These are phyloP conservation scores for Trametes cubensis DNA, from an alignment of 768 basidiomycete species.

Conservation along the genomic window DNA sequence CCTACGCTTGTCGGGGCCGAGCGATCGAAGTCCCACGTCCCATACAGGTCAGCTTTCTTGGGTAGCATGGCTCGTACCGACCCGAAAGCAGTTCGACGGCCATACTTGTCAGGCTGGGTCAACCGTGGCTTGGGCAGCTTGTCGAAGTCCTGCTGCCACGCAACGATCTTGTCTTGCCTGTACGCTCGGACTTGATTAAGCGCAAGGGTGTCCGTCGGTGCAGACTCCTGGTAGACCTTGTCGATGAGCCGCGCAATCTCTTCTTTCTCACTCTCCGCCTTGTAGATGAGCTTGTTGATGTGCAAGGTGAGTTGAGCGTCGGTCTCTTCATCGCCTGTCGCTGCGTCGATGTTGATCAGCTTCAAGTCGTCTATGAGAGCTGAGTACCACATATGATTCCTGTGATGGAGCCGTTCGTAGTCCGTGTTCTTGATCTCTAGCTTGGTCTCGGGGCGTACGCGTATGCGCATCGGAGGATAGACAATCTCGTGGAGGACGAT, in stretches of 20 bases:
- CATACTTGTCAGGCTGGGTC: slow-evolving; percentile 49
- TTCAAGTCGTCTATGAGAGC: slow-evolving; percentile 76
- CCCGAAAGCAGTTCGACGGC: slow-evolving; percentile 61
- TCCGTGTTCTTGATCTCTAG: slow-evolving; percentile 92
- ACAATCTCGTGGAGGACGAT: slow-evolving; percentile 84
- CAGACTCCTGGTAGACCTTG: slow-evolving; percentile 76
- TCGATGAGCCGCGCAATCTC: slow-evolving; percentile 77
- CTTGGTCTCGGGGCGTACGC: slow-evolving; percentile 84
- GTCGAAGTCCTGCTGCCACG: slow-evolving; percentile 96
- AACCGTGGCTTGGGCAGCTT: slow-evolving; percentile 74
- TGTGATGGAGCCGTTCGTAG: slow-evolving; percentile 72
- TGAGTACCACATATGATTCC: slow-evolving; percentile 76
- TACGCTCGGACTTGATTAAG: slow-evolving; percentile 84
- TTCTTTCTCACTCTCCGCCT: slow-evolving; percentile 74
- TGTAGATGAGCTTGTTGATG: slow-evolving; percentile 64
- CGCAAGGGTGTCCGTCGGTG: slow-evolving; percentile 83
- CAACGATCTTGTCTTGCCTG: slow-evolving; percentile 91
- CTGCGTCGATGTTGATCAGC: slow-evolving; percentile 74
- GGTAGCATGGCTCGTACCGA: slow-evolving; percentile 78
- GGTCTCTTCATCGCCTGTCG: slow-evolving; percentile 74
- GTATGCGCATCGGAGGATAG: slow-evolving; percentile 85
- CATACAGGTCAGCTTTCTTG: slow-evolving; percentile 55
- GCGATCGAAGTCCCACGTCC: slow-evolving; percentile 55
- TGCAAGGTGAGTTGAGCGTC: slow-evolving; percentile 65
- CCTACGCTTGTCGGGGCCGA: slow-evolving; percentile 69